Conservation (phyloP, 1,284 basidiomycete species). For the Microbotryum scabiosae region DNA sequence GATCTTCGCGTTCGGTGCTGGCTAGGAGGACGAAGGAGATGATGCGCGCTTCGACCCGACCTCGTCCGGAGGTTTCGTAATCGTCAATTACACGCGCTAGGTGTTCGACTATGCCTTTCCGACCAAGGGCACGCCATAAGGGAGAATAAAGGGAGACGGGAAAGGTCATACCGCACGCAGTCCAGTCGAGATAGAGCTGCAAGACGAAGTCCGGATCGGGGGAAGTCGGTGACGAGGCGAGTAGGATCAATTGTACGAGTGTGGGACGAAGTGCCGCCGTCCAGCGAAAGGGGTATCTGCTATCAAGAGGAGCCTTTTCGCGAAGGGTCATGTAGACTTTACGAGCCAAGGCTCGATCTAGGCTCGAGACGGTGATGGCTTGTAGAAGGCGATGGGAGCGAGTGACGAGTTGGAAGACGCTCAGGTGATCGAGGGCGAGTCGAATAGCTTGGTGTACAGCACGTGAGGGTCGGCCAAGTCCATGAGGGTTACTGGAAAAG, state of each 20-base stretch:
- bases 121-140: slow-evolving; percentile 19
- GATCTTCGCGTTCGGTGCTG: background rate
- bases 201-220: slow-evolving; percentile 11
- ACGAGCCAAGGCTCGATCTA: slow-evolving; percentile 3
- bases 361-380: slow-evolving; percentile 10
- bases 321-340: slow-evolving; percentile 6
- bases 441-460: slow-evolving; percentile 2
- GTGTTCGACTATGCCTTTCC: slow-evolving; percentile 8
- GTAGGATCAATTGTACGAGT: slow-evolving; percentile 14
- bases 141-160: slow-evolving; percentile 17
- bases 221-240: background rate
- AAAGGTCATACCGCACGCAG: slow-evolving; percentile 17
- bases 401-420: slow-evolving; percentile 4
- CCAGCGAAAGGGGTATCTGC: slow-evolving; percentile 16
- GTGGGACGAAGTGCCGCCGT: slow-evolving; percentile 3
- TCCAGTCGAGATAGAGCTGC: slow-evolving; percentile 26
- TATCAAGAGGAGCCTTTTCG: background rate
- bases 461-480: background rate
- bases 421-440: slow-evolving; percentile 4
- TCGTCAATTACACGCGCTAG: slow-evolving; percentile 16
- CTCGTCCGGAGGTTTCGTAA: slow-evolving; percentile 24
- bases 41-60: slow-evolving; percentile 8
- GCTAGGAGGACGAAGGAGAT: slow-evolving; percentile 8
- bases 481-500: background rate
- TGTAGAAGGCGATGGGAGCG: slow-evolving; percentile 9